Conservation (phyloP, 148 eudicot genomes). For the Silene conica region DNA sequence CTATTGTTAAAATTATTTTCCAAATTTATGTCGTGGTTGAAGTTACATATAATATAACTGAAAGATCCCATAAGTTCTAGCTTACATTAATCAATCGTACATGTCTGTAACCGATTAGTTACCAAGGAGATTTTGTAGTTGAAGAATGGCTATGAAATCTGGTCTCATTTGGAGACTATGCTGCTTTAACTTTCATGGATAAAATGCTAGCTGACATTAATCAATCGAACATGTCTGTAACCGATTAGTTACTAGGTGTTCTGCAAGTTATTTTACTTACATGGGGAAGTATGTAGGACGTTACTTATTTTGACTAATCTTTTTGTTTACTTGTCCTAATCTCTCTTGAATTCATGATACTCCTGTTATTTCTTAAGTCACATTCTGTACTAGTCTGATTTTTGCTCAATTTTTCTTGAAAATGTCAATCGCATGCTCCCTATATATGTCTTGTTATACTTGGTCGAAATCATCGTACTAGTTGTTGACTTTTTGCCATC, state of each 20-base stretch:
- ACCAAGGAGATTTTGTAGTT: background rate
- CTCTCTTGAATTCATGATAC: background rate
- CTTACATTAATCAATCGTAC: too few species aligned
- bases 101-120: too few species aligned
- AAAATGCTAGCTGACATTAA: too few species aligned
- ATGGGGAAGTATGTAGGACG: too few species aligned
- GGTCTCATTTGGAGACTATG: background rate
- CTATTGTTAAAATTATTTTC: background rate
- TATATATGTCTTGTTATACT: background rate
- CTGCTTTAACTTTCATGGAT: too few species aligned
- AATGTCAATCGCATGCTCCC: background rate
- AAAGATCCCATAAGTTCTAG: too few species aligned
- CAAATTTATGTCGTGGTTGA: background rate
- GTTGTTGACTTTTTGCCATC: background rate
- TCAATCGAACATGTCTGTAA: too few species aligned
- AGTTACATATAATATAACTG: background rate
- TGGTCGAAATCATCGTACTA: background rate
- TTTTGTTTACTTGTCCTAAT: background rate
- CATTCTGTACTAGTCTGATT: background rate
- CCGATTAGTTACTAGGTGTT: background rate
- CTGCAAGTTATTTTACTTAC: background rate
- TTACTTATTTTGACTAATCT: too few species aligned
- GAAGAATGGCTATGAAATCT: background rate
- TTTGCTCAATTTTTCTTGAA: background rate
- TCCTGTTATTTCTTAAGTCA: background rate